Evolutionary conservation across 148 eudicot genomes (phyloP).

Genomic region (Nepenthes gracilis): DNA sequence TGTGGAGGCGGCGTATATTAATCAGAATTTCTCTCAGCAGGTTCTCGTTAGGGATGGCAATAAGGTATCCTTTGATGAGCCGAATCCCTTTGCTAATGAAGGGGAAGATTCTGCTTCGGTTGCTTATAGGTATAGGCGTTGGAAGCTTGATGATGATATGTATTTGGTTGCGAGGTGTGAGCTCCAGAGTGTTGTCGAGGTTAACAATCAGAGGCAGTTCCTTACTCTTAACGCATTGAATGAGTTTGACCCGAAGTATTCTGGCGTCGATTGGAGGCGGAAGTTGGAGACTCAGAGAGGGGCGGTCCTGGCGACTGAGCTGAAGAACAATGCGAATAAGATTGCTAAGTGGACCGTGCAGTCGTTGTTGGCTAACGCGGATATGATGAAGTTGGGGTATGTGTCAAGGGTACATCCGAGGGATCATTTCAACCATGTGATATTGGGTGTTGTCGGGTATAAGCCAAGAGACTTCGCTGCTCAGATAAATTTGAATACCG

Average conservation of each 20-base stretch:
- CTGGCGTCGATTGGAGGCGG: conserved; percentile 96
- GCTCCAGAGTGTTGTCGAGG: conserved; percentile 65
- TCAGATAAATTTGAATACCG: conserved; percentile 70
- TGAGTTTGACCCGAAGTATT: conserved; percentile 87
- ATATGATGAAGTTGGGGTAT: conserved; percentile 95
- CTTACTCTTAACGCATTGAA: conserved; percentile 79
- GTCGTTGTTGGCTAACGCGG: conserved; percentile 71
- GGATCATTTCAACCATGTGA: conserved; percentile 87
- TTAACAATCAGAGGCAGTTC: conserved; percentile 55
- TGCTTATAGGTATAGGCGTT: conserved; percentile 78
- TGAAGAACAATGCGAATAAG: conserved; percentile 93
- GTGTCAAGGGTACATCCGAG: conserved; percentile 96
- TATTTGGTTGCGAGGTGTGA: conserved; percentile 76
- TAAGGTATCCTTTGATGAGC: conserved; percentile 82
- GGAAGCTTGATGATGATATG: conserved; percentile 81
- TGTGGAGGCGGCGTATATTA: conserved; percentile 86
- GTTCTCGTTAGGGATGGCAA: conserved; percentile 65
- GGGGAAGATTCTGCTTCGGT: conserved; percentile 93
- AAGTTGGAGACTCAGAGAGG: conserved; percentile 95
- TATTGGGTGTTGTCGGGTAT: conserved; percentile 84
- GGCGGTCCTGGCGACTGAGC: conserved; percentile 89
- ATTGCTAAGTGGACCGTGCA: conserved; percentile 96
- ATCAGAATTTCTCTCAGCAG: conserved; percentile 96
- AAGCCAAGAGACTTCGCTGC: conserved; percentile 89
- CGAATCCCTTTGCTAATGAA: conserved; percentile 80